Evolutionary conservation across 192 early-diverging fungal species (phyloP).

Genomic region (Umbelopsis ramanniana): DNA sequence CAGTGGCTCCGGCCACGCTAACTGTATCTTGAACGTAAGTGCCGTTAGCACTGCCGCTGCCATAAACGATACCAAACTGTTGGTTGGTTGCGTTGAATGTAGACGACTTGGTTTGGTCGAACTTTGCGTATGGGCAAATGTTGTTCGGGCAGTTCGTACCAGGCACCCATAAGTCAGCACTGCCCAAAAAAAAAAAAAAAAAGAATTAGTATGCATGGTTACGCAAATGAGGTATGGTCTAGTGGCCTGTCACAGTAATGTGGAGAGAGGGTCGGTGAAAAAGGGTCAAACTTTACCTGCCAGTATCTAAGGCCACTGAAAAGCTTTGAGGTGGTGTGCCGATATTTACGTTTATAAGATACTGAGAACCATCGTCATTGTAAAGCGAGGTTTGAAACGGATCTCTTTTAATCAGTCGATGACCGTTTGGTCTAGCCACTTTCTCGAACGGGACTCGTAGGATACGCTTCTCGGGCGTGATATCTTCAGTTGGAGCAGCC

Average conservation of each 20-base stretch:
- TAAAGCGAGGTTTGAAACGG: conserved; percentile 29
- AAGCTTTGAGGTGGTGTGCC: conserved; percentile 38
- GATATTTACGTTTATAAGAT: conserved; percentile 36
- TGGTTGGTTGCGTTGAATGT: conserved; percentile 30
- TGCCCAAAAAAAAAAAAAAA: neutral
- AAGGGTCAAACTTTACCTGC: conserved; percentile 30
- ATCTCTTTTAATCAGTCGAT: conserved; percentile 10
- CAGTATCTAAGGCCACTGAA: conserved; percentile 38
- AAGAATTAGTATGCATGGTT: neutral
- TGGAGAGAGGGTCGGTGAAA: neutral
- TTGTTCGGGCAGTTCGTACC: conserved; percentile 16
- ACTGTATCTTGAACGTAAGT: conserved; percentile 38
- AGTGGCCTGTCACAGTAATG: neutral
- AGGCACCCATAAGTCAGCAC: conserved; percentile 46
- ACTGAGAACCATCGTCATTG: conserved; percentile 42
- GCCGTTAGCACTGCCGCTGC: conserved; percentile 40
- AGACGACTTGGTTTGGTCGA: conserved; percentile 27
- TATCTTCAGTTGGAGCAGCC: neutral
- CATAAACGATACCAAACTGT: conserved; percentile 35
- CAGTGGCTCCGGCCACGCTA: conserved; percentile 20
- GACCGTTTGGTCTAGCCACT: conserved; percentile 15
- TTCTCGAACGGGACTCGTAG: conserved; percentile 31
- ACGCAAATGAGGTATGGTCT: neutral
- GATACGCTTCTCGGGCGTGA: conserved; percentile 10
- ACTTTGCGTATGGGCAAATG: conserved; percentile 31